Evolutionary conservation across 345 rosid genomes (phyloP).

Genomic region (Punica granatum): DNA sequence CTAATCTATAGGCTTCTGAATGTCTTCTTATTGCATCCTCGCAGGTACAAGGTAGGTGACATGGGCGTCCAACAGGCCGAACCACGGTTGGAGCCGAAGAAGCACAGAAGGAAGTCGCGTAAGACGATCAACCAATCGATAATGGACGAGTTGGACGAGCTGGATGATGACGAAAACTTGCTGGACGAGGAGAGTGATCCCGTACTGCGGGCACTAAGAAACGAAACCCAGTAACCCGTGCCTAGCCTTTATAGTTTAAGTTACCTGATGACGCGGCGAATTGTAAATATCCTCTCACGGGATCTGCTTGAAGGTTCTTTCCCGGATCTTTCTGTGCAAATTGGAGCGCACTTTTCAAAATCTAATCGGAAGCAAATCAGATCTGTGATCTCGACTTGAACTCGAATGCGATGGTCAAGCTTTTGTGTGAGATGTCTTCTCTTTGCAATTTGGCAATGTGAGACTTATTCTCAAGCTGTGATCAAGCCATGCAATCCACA

Average conservation of each 20-base stretch:
- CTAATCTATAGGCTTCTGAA: too few species aligned
- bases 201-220: slow-evolving; percentile 36
- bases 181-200: slow-evolving; percentile 54
- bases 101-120: slow-evolving; percentile 77
- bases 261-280: background rate
- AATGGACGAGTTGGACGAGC: slow-evolving; percentile 45
- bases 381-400: too few species aligned
- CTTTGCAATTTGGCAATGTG: too few species aligned
- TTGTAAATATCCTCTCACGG: slow-evolving; percentile 11
- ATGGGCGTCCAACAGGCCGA: slow-evolving; percentile 83
- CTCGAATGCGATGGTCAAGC: too few species aligned
- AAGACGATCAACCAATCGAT: slow-evolving; percentile 67
- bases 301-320: background rate
- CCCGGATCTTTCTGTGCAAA: background rate
- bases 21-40: background rate
- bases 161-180: slow-evolving; percentile 38
- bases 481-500: too few species aligned
- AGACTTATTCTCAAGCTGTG: too few species aligned
- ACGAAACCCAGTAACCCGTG: slow-evolving; percentile 26
- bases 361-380: too few species aligned
- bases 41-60: slow-evolving; percentile 70
- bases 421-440: too few species aligned
- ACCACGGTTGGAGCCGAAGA: slow-evolving; percentile 69
- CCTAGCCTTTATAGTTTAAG: background rate
- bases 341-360: too few species aligned